Evolutionary conservation across 2,329 filamentous ascomycete species (phyloP).

Genomic region (Colletotrichum neosansevieriae): DNA sequence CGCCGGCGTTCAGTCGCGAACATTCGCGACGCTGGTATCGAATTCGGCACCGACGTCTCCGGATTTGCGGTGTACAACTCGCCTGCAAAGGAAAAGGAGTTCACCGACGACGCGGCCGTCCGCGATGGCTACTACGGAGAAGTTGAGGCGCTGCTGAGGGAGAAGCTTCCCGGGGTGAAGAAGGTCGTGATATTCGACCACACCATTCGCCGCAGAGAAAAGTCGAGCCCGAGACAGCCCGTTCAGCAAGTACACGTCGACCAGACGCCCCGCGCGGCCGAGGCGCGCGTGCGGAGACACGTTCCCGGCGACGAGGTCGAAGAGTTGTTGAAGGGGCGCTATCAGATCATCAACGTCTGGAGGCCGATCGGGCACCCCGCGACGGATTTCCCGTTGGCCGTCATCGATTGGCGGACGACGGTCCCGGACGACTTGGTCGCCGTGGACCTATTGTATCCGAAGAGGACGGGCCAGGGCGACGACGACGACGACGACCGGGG

Average conservation of each 20-base stretch:
- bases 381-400: slow-evolving; percentile 72
- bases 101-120: slow-evolving; percentile 67
- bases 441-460: slow-evolving; percentile 73
- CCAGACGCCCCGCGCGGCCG: slow-evolving; percentile 74
- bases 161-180: slow-evolving; percentile 66
- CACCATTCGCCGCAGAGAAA: slow-evolving; percentile 70
- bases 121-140: slow-evolving; percentile 71
- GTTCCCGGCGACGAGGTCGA: slow-evolving; percentile 66
- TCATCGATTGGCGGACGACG: slow-evolving; percentile 74
- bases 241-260: slow-evolving; percentile 80
- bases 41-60: slow-evolving; percentile 67
- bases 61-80: slow-evolving; percentile 68
- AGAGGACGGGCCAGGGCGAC: slow-evolving; percentile 47
- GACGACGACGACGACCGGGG: slow-evolving; percentile 63
- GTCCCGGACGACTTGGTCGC: slow-evolving; percentile 68
- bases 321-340: slow-evolving; percentile 67
- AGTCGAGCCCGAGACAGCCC: slow-evolving; percentile 70
- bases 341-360: slow-evolving; percentile 80
- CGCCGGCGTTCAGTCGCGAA: slow-evolving; percentile 64
- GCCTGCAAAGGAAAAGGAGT: slow-evolving; percentile 65
- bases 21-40: slow-evolving; percentile 61
- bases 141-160: slow-evolving; percentile 67
- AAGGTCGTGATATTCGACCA: slow-evolving; percentile 80
- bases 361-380: slow-evolving; percentile 73
- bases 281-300: slow-evolving; percentile 71